A percentile compares a stretch with the other conserved stretches of the same genome.
Evolutionary conservation across 495 filamentous ascomycete species (phyloP).

Genomic region (Oleoguttula mirabilis): DNA sequence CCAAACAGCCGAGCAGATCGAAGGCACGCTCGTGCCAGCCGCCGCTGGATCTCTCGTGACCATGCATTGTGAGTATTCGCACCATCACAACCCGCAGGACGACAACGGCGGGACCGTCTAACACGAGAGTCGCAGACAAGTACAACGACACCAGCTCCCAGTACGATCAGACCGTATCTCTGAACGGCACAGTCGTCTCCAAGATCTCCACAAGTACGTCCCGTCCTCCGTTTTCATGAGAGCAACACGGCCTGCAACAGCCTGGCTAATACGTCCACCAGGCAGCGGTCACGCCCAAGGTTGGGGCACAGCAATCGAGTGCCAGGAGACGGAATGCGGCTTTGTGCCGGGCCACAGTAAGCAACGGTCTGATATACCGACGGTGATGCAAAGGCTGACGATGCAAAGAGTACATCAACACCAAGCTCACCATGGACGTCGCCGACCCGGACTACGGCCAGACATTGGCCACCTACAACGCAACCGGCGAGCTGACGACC

Average conservation of each 20-base stretch:
- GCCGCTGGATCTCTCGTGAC: slow-evolving; percentile 10
- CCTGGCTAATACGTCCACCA: too few relatives aligned
- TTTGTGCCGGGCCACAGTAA: slow-evolving; percentile 32
- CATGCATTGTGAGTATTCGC: slow-evolving; percentile 6
- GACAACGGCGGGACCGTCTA: too few relatives aligned
- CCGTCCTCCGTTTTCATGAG: neutral
- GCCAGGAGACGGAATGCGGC: slow-evolving; percentile 31
- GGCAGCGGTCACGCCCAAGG: slow-evolving; percentile 29
- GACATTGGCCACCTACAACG: slow-evolving; percentile 28
- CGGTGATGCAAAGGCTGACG: too few relatives aligned
- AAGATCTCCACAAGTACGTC: slow-evolving; percentile 28
- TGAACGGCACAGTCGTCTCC: slow-evolving; percentile 32
- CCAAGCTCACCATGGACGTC: slow-evolving; percentile 29
- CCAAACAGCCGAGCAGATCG: too few relatives aligned
- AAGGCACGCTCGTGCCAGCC: neutral
- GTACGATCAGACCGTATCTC: slow-evolving; percentile 32
- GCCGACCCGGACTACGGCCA: slow-evolving; percentile 33
- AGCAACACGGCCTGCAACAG: too few relatives aligned
- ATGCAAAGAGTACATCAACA: slow-evolving; percentile 34
- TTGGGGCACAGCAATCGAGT: slow-evolving; percentile 36
- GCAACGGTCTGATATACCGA: too few relatives aligned
- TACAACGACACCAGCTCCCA: slow-evolving; percentile 30
- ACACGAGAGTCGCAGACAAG: slow-evolving; percentile 34
- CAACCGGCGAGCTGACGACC: slow-evolving; percentile 30
- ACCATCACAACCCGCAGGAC: neutral